Base-by-base conservation (phyloP, 2,329 filamentous ascomycete genomes). In the Neonectria sp. region DNA sequence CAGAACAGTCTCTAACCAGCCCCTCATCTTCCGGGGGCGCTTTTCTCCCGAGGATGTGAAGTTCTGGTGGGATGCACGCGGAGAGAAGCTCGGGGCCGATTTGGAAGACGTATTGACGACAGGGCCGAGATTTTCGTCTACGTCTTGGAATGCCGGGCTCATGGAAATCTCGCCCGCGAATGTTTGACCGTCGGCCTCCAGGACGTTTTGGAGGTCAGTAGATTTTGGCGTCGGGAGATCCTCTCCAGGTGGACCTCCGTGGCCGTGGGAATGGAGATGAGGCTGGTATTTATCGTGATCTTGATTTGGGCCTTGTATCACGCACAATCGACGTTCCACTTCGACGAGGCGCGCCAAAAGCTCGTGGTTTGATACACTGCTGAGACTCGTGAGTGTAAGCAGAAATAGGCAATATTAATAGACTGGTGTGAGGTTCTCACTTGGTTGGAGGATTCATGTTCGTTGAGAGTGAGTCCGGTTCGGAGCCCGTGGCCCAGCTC, bases 161-260 rank as follows among this genome's bases (percentile, higher is more conserved):
- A 71, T 71, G 3, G 69, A 57, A 27, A 71, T 67, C 29, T 71
- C 69, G 24, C 69, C 69, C 1, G 69, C 69, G 48, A 71, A 71
- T 2, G 69, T 71, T 9, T 71, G 69, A 5, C 69, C 66, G 29
- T 71, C 69, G 7, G 58, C 55, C 57, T 71, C 69, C 5, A 71
- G 25, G 21, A 67, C 58, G 3, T 53, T 66, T 46, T 70, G 62
- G 0, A 71, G 62, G 12, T 71, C 57, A 2, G 63, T 62, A 0
- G 55, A 45, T 0, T 51, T 53, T 4, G 62, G 65, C 3, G 55
- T 71, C 17, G 60, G 52, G 2, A 68, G 56, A 9, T 71, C 65
- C 6, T 51, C 48, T 31, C 17, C 48, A 2, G 48, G 11, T 6
- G 31, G 17, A 65, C 68, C 11, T 6, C 48, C 13, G 40, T 43